Evolutionary conservation across 2,329 filamentous ascomycete genomes (phyloP).

Genomic region (Penicillium frequentans): DNA sequence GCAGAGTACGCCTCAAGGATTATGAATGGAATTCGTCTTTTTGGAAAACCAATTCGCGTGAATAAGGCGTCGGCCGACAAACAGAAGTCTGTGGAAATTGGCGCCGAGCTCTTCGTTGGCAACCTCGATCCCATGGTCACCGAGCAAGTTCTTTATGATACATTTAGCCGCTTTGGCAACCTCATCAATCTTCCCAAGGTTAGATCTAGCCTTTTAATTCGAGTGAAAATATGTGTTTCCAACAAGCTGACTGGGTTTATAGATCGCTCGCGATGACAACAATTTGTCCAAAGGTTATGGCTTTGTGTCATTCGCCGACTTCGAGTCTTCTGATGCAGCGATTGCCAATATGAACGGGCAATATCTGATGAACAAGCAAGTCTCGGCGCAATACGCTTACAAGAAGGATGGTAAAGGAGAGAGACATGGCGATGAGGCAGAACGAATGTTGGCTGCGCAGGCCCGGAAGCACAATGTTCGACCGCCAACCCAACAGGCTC

Average conservation of each 20-base stretch:
- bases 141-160: constrained; percentile 94
- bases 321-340: constrained; percentile 90
- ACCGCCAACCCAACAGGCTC: constrained; percentile 73
- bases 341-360: constrained; percentile 92
- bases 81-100: constrained; percentile 88
- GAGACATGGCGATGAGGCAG: constrained; percentile 89
- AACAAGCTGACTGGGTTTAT: constrained; percentile 22
- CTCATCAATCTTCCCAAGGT: constrained; percentile 85
- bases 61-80: constrained; percentile 95
- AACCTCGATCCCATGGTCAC: constrained; percentile 94
- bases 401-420: constrained; percentile 99
- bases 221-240: neutral
- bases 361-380: constrained; percentile 95
- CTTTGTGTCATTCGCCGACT: constrained; percentile 89
- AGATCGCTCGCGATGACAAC: constrained; percentile 79
- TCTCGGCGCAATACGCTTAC: constrained; percentile 96
- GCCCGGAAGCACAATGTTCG: constrained; percentile 93
- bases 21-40: constrained; percentile 93
- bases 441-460: constrained; percentile 85
- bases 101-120: constrained; percentile 94
- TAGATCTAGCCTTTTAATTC: constrained; percentile 10
- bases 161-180: constrained; percentile 86
- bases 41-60: constrained; percentile 91
- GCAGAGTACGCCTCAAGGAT: constrained; percentile 95
- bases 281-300: constrained; percentile 93